A percentile compares a stretch with the other conserved stretches of the same genome.
Conservation (phyloP, 73 alveolate genomes). For the Diophrys sp. region DNA sequence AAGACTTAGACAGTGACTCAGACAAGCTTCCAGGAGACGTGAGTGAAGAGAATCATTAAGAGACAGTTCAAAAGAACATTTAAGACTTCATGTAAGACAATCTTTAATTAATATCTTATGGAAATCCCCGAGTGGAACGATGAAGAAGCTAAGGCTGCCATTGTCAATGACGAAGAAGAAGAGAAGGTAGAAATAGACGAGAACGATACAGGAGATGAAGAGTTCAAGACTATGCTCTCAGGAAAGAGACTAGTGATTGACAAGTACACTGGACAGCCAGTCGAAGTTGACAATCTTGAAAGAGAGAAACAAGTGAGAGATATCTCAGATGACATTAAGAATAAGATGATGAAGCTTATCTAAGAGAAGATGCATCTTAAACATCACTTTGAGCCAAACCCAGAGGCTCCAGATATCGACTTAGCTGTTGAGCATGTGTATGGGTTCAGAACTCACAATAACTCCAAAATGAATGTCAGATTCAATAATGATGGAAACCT, state of each 20-base stretch:
- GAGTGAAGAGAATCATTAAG: not conserved
- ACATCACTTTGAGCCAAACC: slow-evolving; percentile 4
- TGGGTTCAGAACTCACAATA: slow-evolving; percentile 87
- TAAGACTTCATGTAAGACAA: not conserved
- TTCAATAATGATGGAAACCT: slow-evolving; percentile 78
- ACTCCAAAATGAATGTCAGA: slow-evolving; percentile 76
- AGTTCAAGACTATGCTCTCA: slow-evolving; percentile 51
- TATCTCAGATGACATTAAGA: not conserved
- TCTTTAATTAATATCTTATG: too few species aligned
- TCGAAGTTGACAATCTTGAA: not conserved
- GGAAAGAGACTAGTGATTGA: slow-evolving; percentile 1
- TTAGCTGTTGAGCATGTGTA: slow-evolving; percentile 86
- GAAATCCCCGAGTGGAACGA: not conserved
- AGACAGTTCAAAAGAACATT: not conserved
- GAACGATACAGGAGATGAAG: slow-evolving; percentile 64
- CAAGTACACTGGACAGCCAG: not conserved
- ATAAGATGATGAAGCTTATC: not conserved
- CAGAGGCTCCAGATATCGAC: slow-evolving; percentile 65
- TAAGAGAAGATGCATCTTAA: slow-evolving; percentile 18
- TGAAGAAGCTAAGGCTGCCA: slow-evolving; percentile 30
- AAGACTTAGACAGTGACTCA: slow-evolving; percentile 4
- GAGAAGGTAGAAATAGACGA: slow-evolving; percentile 77
- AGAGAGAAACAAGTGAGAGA: not conserved
- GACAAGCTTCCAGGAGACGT: not conserved
- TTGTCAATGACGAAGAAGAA: slow-evolving; percentile 53